Evolutionary conservation across 345 rosid genomes (phyloP).

Genomic region (Boechera divaricarpa): DNA sequence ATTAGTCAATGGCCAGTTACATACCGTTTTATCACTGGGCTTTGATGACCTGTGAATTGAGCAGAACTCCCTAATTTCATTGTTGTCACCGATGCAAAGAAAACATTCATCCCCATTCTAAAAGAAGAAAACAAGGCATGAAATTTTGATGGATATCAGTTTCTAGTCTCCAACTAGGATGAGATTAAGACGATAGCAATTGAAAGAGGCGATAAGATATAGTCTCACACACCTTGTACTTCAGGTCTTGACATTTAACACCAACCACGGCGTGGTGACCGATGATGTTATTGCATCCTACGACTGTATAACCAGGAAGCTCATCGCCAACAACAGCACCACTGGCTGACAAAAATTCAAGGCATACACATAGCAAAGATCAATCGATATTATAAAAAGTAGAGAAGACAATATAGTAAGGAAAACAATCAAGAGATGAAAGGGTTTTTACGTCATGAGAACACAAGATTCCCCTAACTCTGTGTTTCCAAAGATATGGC

Average conservation of each 20-base stretch:
- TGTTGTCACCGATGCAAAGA: slow-evolving; percentile 80
- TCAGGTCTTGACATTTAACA: slow-evolving; percentile 90
- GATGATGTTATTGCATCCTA: slow-evolving; percentile 70
- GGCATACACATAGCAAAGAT: slow-evolving; percentile 14
- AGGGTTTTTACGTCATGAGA: slow-evolving; percentile 79
- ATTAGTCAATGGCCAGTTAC: slow-evolving; percentile 18
- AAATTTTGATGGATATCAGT: background rate
- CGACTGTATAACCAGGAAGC: slow-evolving; percentile 72
- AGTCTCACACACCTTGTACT: slow-evolving; percentile 63
- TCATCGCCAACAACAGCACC: slow-evolving; percentile 94
- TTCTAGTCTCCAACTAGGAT: background rate
- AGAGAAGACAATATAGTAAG: background rate
- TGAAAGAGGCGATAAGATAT: background rate
- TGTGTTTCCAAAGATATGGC: slow-evolving; percentile 84
- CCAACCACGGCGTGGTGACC: slow-evolving; percentile 90
- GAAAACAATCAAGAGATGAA: background rate
- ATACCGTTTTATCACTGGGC: slow-evolving; percentile 71
- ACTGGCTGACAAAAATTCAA: slow-evolving; percentile 67
- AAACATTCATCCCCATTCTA: slow-evolving; percentile 82
- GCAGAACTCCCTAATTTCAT: slow-evolving; percentile 84
- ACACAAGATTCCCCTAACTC: slow-evolving; percentile 73
- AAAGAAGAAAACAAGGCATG: slow-evolving; percentile 16
- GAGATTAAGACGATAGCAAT: background rate
- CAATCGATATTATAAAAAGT: background rate
- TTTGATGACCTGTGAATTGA: slow-evolving; percentile 93